Conservation (phyloP, 768 basidiomycete genomes). For the Stropharia rugosoannulata region DNA sequence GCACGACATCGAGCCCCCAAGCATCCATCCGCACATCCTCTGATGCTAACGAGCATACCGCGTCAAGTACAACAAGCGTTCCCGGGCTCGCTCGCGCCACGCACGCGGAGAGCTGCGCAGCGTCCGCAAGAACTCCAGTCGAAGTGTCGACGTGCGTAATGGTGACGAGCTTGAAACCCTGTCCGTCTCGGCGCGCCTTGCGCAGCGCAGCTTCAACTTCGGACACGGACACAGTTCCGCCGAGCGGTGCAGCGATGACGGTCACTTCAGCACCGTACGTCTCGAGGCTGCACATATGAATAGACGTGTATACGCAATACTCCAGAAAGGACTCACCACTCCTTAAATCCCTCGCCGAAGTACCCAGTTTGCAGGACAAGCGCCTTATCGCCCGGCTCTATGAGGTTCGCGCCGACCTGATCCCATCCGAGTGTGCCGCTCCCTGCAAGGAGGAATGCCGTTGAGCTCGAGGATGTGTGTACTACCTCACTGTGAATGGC, state of each 20-base stretch:
- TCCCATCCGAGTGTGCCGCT: constrained; percentile 93
- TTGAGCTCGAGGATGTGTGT: constrained; percentile 53
- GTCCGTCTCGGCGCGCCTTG: not conserved
- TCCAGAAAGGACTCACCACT: constrained; percentile 52
- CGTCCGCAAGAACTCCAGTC: constrained; percentile 80
- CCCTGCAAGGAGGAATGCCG: constrained; percentile 80
- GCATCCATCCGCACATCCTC: constrained; percentile 89
- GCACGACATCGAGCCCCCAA: constrained; percentile 84
- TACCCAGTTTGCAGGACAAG: constrained; percentile 87
- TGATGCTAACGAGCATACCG: constrained; percentile 89
- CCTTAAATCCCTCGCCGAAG: constrained; percentile 83
- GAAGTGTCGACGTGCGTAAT: constrained; percentile 92
- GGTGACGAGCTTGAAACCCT: constrained; percentile 74
- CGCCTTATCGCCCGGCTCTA: constrained; percentile 68
- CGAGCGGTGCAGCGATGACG: constrained; percentile 69
- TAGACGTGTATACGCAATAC: not conserved
- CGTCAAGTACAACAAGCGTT: constrained; percentile 81
- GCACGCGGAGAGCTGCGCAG: constrained; percentile 63
- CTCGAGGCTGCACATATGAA: constrained; percentile 46
- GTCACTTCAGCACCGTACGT: constrained; percentile 82
- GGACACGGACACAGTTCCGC: constrained; percentile 52
- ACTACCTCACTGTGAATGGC: constrained; percentile 55
- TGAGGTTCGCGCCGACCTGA: constrained; percentile 82
- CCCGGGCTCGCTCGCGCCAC: constrained; percentile 75
- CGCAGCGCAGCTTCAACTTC: constrained; percentile 60